These are phyloP conservation scores for Coniferiporia weirii DNA, from an alignment of 1,284 basidiomycete genomes.

Conservation along the genomic window DNA sequence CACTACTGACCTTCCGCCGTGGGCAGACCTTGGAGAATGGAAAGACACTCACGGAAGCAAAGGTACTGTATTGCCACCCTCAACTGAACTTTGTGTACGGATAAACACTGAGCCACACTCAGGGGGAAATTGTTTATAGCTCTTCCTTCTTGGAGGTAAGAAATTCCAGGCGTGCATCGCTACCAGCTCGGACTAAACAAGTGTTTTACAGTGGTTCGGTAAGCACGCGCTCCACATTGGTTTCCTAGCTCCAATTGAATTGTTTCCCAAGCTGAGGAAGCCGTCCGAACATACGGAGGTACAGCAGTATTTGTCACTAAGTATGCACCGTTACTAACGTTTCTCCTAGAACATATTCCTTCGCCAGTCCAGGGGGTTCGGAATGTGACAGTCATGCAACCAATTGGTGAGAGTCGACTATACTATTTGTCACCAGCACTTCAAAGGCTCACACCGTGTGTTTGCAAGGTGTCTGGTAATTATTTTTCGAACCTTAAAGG, in stretches of 20 bases:
- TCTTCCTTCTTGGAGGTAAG: slow-evolving; percentile 81
- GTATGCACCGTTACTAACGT: background rate
- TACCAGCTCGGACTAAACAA: background rate
- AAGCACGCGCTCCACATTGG: slow-evolving; percentile 24
- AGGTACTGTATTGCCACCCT: slow-evolving; percentile 37
- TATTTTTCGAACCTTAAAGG: slow-evolving; percentile 16
- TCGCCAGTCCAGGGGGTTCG: slow-evolving; percentile 67
- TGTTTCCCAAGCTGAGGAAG: slow-evolving; percentile 69
- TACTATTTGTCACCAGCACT: background rate
- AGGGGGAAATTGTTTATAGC: slow-evolving; percentile 79
- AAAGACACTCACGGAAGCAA: slow-evolving; percentile 79
- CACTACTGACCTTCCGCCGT: background rate
- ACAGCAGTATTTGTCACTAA: slow-evolving; percentile 19
- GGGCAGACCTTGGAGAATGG: slow-evolving; percentile 86
- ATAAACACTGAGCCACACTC: background rate
- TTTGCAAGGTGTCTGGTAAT: slow-evolving; percentile 53
- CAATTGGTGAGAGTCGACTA: slow-evolving; percentile 57
- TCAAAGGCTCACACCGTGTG: background rate
- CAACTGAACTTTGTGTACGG: background rate
- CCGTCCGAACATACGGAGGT: slow-evolving; percentile 81
- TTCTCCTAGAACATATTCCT: slow-evolving; percentile 69
- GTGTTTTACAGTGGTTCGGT: slow-evolving; percentile 67
- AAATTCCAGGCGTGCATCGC: slow-evolving; percentile 6
- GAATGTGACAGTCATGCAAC: slow-evolving; percentile 93
- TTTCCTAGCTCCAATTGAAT: background rate